phyloP scores from a whole-genome alignment of 768 basidiomycete species.

The Leccinum disarticulatum region DNA sequence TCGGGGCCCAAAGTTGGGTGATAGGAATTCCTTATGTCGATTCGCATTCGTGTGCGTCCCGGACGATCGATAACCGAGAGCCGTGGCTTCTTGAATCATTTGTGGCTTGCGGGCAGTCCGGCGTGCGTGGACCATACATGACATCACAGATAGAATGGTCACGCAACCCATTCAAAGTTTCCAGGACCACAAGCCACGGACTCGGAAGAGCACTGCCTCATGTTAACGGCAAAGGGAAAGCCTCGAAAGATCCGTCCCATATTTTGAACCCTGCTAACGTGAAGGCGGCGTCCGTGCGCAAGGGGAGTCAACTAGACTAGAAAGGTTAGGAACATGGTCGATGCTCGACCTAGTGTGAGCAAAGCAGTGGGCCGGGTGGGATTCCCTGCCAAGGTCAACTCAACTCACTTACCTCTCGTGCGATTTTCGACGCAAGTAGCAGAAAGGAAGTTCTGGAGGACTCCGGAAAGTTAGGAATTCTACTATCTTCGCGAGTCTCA shows the following conservation, averaged over 20 bases:
- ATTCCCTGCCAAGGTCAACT: not conserved
- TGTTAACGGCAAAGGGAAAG: slow-evolving; percentile 1
- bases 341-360: not conserved
- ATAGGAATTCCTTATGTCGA: not conserved
- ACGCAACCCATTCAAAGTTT: slow-evolving; percentile 1
- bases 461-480: not conserved
- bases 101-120: not conserved
- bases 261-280: slow-evolving; percentile 14
- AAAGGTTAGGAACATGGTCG: slow-evolving; percentile 5
- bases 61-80: slow-evolving; percentile 5
- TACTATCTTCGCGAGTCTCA: not conserved
- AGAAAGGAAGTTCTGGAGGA: not conserved
- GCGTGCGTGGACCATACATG: not conserved
- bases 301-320: not conserved
- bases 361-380: not conserved
- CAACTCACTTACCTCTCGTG: not conserved
- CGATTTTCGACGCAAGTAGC: not conserved
- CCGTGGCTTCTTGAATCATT: not conserved
- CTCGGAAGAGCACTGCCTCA: not conserved
- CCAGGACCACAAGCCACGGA: not conserved
- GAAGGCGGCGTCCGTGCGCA: slow-evolving; percentile 12
- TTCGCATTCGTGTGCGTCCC: slow-evolving; percentile 1
- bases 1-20: not conserved
- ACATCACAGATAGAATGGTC: slow-evolving; percentile 2
- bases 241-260: not conserved